A percentile compares a stretch with the other conserved stretches of the same genome.
phyloP scores from a whole-genome alignment of 2,329 filamentous ascomycete genomes.

The Neofusicoccum cordaticola region DNA sequence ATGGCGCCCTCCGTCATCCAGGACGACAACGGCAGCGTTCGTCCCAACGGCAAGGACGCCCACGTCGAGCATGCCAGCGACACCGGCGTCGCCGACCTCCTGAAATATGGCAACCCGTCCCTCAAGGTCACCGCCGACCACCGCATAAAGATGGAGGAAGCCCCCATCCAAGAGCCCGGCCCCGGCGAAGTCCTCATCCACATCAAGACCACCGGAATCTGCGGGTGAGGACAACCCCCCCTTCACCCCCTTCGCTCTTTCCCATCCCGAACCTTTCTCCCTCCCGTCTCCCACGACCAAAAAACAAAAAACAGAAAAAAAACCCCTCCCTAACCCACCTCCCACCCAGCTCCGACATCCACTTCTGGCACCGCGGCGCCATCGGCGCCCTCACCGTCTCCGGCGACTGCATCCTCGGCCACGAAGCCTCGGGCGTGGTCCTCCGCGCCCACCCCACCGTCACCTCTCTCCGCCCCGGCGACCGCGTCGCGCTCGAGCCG shows the following conservation, averaged over 20 bases:
- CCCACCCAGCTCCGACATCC: constrained; percentile 57
- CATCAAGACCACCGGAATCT: constrained; percentile 63
- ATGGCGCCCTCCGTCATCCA: neutral
- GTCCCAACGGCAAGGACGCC: neutral
- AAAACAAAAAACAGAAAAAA: neutral
- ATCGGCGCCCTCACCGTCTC: constrained; percentile 63
- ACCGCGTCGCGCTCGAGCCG: constrained; percentile 65
- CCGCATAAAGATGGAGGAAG: constrained; percentile 55
- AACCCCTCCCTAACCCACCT: no score
- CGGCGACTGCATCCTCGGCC: constrained; percentile 63
- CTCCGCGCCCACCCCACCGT: constrained; percentile 57
- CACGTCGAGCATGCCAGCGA: neutral
- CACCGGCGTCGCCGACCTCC: neutral
- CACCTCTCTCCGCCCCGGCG: constrained; percentile 51
- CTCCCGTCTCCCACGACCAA: no score
- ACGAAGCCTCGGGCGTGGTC: constrained; percentile 63
- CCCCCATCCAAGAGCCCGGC: constrained; percentile 55
- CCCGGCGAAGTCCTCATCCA: constrained; percentile 58
- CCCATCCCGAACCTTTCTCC: no score
- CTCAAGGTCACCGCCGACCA: constrained; percentile 61
- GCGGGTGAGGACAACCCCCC: constrained; percentile 47
- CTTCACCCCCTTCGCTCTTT: no score
- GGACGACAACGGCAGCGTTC: neutral
- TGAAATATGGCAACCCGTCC: constrained; percentile 48
- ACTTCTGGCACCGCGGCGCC: constrained; percentile 64